A percentile compares a stretch with the other conserved stretches of the same genome.
phyloP scores from a whole-genome alignment of 1,139 yeast species.

The Blastobotrys proliferans region DNA sequence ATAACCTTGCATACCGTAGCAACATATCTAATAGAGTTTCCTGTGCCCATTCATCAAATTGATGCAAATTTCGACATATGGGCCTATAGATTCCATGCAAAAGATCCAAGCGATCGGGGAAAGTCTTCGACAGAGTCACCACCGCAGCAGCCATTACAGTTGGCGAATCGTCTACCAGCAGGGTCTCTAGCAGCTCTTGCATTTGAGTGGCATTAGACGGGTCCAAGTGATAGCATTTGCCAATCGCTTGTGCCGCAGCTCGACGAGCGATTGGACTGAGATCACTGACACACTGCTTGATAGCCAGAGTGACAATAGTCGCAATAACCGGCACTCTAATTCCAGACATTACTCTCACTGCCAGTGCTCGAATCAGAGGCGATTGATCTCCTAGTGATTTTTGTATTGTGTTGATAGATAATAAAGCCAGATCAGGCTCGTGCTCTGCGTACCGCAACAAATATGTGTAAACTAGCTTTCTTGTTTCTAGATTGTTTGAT shows the following conservation, averaged over 20 bases:
- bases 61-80: constrained; percentile 48
- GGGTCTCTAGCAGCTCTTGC: constrained; percentile 45
- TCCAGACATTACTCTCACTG: constrained; percentile 76
- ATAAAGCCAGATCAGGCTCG: constrained; percentile 82
- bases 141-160: constrained; percentile 71
- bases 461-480: constrained; percentile 75
- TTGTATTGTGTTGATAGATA: constrained; percentile 89
- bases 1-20: constrained; percentile 61
- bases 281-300: constrained; percentile 67
- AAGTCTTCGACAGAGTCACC: constrained; percentile 51
- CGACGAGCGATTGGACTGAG: constrained; percentile 73
- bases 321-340: constrained; percentile 74
- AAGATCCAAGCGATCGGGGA: constrained; percentile 55
- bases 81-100: constrained; percentile 71
- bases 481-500: constrained; percentile 61
- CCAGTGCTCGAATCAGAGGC: constrained; percentile 64
- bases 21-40: constrained; percentile 55
- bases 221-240: constrained; percentile 53
- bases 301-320: constrained; percentile 71
- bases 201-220: constrained; percentile 45
- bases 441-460: constrained; percentile 73
- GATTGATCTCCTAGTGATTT: constrained; percentile 68
- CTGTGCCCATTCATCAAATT: constrained; percentile 80
- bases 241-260: constrained; percentile 74
- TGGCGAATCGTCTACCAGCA: constrained; percentile 61